Base-by-base conservation (phyloP, 768 basidiomycete species). In the Tylopilus plumbeoviolaceoides region DNA sequence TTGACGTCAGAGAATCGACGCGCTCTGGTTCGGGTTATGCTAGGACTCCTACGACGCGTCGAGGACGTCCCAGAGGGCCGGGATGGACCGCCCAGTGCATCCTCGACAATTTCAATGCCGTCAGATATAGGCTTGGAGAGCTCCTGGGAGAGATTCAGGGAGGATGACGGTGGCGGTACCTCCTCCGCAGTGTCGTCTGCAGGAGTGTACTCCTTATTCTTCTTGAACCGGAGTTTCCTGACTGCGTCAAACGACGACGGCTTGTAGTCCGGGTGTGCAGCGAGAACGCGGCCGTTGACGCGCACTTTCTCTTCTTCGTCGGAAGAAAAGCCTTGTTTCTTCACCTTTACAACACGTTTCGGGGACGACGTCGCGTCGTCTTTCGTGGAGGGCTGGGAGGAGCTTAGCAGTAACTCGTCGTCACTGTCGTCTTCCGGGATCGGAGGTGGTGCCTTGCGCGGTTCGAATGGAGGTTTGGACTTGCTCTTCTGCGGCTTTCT, bases 141-240 rank as follows among this genome's bases (percentile, higher is more conserved):
- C 5, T 67, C 67, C 44, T 67, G 67, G 42, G 67, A 65, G 36
- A 55, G 55, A 12, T 23, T 14, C 1, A 58, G 31, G 17, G 64
- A 69, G 7, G 61, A 69, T 0, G 69, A 53, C 0, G 52, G 56
- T 12, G 69, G 62, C 6, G 52, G 56, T 3, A 12, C 23, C 5
- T 63, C 60, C 21, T 23, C 11, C 1, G 25, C 6, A 14, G 28
- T 8, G 9, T 61, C 55, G 1, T 5, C 30, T 25, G 41, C 11
- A 50, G 48, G 31, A 2, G 15, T 30, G 17, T 21, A 49, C 27
- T 57, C 61, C 51, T 67, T 63, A 41, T 41, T 74, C 23, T 63
- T 75, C 61, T 62, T 77, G 74, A 77, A 54, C 67, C 73, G 58
- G 21, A 70, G 44, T 0, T 0, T 1, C 55, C 59, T 63, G 12